Evolutionary conservation across 2,329 filamentous ascomycete species (phyloP).

Genomic region (Scedosporium aurantiacum): DNA sequence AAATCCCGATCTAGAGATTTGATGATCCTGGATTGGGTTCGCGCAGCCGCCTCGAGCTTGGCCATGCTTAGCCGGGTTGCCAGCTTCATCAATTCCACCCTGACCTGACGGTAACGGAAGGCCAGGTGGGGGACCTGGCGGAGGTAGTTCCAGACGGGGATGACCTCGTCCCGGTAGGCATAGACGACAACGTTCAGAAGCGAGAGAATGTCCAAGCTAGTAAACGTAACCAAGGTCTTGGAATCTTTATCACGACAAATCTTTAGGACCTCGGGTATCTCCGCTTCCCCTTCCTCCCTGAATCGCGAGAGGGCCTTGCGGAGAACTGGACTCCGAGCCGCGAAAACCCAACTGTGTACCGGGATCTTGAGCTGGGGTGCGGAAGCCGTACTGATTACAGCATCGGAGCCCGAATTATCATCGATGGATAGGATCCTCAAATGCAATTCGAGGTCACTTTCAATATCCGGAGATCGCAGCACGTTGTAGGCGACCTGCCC

Average conservation of each 20-base stretch:
- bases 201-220: constrained; percentile 62
- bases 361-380: constrained; percentile 63
- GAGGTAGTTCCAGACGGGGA: constrained; percentile 81
- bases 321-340: constrained; percentile 61
- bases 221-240: constrained; percentile 51
- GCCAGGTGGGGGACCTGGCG: constrained; percentile 54
- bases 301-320: constrained; percentile 50
- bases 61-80: constrained; percentile 59
- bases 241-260: constrained; percentile 37
- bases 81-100: constrained; percentile 79
- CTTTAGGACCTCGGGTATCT: constrained; percentile 47
- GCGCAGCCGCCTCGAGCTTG: constrained; percentile 64
- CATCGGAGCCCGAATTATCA: constrained; percentile 30
- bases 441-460: constrained; percentile 47
- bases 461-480: constrained; percentile 53
- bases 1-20: constrained; percentile 60
- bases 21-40: constrained; percentile 58
- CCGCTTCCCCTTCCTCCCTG: constrained; percentile 40
- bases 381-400: constrained; percentile 42
- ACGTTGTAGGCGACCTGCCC: constrained; percentile 39
- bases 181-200: constrained; percentile 72
- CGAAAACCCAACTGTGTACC: constrained; percentile 70
- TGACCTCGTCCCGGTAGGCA: constrained; percentile 65
- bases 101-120: constrained; percentile 65
- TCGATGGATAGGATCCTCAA: constrained; percentile 27